These are phyloP conservation scores for Silene uniflora DNA, from an alignment of 148 eudicot genomes.

Conservation along the genomic window DNA sequence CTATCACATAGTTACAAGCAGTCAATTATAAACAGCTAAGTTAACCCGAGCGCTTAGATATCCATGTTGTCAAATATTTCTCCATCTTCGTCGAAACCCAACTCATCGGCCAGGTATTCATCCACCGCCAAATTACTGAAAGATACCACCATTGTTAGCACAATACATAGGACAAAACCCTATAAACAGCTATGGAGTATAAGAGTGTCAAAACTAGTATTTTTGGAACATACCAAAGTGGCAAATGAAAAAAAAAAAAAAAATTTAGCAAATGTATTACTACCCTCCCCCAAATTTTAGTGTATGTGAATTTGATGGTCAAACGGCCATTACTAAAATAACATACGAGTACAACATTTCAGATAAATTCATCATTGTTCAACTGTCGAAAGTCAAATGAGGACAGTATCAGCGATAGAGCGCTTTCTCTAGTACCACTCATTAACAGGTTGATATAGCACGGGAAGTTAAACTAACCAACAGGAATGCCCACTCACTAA, in stretches of 20 bases:
- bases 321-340: not conserved
- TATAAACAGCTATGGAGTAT: not conserved
- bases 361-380: no score
- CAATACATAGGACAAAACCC: not conserved
- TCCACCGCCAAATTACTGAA: constrained; percentile 86
- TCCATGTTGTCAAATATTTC: constrained; percentile 92
- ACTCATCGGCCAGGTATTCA: constrained; percentile 47
- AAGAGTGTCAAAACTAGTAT: no score
- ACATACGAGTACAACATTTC: not conserved
- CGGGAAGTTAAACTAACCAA: no score
- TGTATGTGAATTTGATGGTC: not conserved
- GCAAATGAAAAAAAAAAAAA: no score
- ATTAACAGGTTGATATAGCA: no score
- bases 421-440: no score
- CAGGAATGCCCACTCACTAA: no score
- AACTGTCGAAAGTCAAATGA: no score
- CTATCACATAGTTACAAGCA: constrained; percentile 18
- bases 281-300: not conserved
- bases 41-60: constrained; percentile 34
- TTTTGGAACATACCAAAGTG: no score
- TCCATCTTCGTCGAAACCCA: constrained; percentile 54
- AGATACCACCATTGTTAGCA: not conserved
- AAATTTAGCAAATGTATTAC: not conserved
- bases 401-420: no score
- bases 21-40: constrained; percentile 19